These are phyloP conservation scores for Ogataea methanolica DNA, from an alignment of 805 yeast genomes.

Conservation along the genomic window DNA sequence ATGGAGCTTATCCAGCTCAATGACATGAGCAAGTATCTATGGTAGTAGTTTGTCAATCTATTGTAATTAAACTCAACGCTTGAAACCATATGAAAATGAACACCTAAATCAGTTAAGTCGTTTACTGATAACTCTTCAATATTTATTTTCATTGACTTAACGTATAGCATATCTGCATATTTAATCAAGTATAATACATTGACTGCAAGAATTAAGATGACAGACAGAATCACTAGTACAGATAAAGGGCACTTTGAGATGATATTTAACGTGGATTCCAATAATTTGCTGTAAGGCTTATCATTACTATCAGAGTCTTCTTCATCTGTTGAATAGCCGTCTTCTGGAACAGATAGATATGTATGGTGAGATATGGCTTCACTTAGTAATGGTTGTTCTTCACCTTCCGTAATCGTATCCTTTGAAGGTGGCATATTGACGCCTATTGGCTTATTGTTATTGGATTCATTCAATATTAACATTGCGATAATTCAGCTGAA, in stretches of 20 bases:
- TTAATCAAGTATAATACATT: neutral
- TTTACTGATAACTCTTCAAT: conserved; percentile 1
- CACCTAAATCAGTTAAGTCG: conserved; percentile 4
- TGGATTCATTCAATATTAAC: no score
- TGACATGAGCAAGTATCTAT: conserved; percentile 1
- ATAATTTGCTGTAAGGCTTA: neutral
- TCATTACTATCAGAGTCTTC: neutral
- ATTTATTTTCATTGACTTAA: neutral
- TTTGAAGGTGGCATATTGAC: neutral
- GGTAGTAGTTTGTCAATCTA: conserved; percentile 1
- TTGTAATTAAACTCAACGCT: conserved; percentile 3
- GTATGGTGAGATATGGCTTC: neutral
- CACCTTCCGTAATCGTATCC: neutral
- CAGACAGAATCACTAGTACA: neutral
- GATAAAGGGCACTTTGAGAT: neutral
- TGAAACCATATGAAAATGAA: conserved; percentile 1
- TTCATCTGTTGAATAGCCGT: neutral
- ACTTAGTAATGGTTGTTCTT: neutral
- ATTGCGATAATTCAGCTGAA: no score
- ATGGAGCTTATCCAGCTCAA: conserved; percentile 1
- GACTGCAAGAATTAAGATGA: neutral
- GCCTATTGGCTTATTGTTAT: no score
- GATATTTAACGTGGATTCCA: neutral
- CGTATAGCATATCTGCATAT: neutral
- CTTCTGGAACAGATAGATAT: neutral